phyloP scores from a whole-genome alignment of 108 stramenopile genomes.

The Stephanodiscus triporus region DNA sequence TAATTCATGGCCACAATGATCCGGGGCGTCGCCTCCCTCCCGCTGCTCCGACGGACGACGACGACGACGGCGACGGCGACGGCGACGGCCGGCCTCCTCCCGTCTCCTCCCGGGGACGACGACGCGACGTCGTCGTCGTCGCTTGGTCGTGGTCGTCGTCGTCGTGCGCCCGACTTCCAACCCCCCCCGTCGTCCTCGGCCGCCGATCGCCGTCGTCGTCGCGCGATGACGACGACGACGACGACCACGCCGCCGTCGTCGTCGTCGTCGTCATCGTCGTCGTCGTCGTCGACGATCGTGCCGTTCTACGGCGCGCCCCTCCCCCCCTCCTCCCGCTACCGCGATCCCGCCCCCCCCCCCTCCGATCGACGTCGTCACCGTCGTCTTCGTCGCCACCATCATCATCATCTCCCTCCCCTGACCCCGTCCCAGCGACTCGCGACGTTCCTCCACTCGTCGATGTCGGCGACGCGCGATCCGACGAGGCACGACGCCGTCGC shows the following conservation, averaged over 20 bases:
- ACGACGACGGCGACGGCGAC: no score
- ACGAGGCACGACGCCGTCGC: slow-evolving; percentile 93
- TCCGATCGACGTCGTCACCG: slow-evolving; percentile 5
- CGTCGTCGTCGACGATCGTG: background rate
- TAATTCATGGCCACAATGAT: no score
- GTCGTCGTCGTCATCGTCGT: slow-evolving; percentile 5
- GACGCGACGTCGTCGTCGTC: no score
- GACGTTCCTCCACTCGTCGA: slow-evolving; percentile 76
- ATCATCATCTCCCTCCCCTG: slow-evolving; percentile 19
- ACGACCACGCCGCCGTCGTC: background rate
- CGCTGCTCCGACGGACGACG: no score
- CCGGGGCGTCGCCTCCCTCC: no score
- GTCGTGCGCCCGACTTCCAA: no score
- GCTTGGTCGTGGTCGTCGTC: no score
- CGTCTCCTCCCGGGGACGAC: no score
- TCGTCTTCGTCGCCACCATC: background rate
- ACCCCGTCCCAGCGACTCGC: slow-evolving; percentile 52
- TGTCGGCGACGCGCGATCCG: slow-evolving; percentile 85
- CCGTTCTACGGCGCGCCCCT: slow-evolving; percentile 30
- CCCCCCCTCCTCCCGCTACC: slow-evolving; percentile 40
- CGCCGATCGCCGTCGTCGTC: no score
- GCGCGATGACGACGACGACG: no score
- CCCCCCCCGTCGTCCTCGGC: no score
- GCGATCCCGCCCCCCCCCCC: slow-evolving; percentile 21
- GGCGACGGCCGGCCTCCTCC: no score